A percentile compares a stretch with the other conserved stretches of the same genome.
Conservation (phyloP, 352 stramenopile genomes). For the Phytophthora lateralis region DNA sequence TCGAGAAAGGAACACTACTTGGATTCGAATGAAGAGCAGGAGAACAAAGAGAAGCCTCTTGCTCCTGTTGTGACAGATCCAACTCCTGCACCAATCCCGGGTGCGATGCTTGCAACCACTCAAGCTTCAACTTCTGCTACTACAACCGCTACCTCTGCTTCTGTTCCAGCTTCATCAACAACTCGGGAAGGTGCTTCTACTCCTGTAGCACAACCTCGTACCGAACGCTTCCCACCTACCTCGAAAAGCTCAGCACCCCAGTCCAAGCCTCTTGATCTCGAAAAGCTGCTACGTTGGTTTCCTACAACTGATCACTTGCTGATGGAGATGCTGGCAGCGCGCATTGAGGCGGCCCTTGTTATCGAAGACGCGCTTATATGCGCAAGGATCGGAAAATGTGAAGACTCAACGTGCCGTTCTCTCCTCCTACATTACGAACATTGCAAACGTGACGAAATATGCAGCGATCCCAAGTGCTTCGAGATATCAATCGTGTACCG, state of each 20-base stretch:
- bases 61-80: not conserved
- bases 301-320: conserved; percentile 32
- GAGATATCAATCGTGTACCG: conserved; percentile 30
- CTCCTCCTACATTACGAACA: conserved; percentile 40
- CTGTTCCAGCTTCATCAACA: conserved; percentile 8
- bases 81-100: not conserved
- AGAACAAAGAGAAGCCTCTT: not conserved
- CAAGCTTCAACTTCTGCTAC: not conserved
- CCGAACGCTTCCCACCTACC: not conserved
- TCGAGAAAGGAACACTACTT: not conserved
- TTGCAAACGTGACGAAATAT: conserved; percentile 38
- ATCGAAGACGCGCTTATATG: conserved; percentile 54
- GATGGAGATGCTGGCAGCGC: conserved; percentile 30
- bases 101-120: not conserved
- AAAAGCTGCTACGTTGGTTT: conserved; percentile 40
- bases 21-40: conserved; percentile 4
- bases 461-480: conserved; percentile 32
- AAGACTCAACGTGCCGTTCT: conserved; percentile 30
- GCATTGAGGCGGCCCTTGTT: conserved; percentile 34
- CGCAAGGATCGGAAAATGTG: conserved; percentile 37
- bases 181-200: not conserved
- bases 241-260: not conserved
- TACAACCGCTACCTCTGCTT: conserved; percentile 1
- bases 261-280: conserved; percentile 26
- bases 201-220: not conserved